Evolutionary conservation across 768 basidiomycete species (phyloP), one percentile per base, ranked within the genome.

Genomic region (Leccinum subgranulosum): DNA sequence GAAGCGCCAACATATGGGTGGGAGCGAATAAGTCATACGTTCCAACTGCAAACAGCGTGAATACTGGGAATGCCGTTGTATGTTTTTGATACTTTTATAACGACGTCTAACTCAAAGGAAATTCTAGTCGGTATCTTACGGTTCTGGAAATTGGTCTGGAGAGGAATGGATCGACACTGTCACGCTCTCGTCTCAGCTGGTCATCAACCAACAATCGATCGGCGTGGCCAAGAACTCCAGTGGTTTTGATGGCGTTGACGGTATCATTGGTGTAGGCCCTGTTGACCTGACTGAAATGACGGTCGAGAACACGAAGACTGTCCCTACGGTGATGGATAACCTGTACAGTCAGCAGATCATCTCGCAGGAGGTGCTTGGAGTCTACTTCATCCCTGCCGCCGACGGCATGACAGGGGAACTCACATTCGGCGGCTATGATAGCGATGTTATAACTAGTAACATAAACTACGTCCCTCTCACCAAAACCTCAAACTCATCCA

Each of bases 181-280:
- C n/a, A 45, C 31, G 14, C 51, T 65, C 45, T 3, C 47, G 5
- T n/a, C 54, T 21, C 29, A 7, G 3, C 11, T 58, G 19, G 29
- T 55, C n/a, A 58, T 58, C 7, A 1, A 3, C 0, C 8, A 41
- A 1, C 78, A 79, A 63, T 69, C 68, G n/a, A 73, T 79, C 2
- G 58, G 77, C 12, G 72, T 72, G 43, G 76, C 79, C 0, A 46
- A 46, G 0, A 25, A 43, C 0, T 47, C 68, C 14, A 7, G 19
- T 0, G 75, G 74, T 17, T 68, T 76, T 46, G 12, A 43, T 11
- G 64, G 57, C 1, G 60, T 76, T 23, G 75, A 78, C 51, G 78
- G 78, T 17, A 73, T 78, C 54, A 67, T 79, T 21, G 62, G 78
- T 68, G 45, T 63, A 10, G 70, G 76, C 8, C 77, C 77, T 17